Conservation (phyloP, 495 filamentous ascomycete genomes). For the Tuber brumale region DNA sequence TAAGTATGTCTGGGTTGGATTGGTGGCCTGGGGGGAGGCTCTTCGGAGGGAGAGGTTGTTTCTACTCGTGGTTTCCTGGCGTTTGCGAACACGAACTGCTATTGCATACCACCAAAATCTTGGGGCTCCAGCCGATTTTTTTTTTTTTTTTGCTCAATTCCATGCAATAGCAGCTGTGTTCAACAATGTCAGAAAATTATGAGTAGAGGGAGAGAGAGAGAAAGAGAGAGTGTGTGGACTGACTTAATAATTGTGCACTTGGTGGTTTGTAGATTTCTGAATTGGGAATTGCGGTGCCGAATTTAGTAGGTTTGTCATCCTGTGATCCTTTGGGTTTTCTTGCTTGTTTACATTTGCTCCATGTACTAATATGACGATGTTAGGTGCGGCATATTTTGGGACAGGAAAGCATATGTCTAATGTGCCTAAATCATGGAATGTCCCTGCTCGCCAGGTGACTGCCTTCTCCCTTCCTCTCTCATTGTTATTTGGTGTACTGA, state of each 20-base stretch:
- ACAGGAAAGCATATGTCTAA: constrained; percentile 2
- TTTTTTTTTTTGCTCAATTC: no score
- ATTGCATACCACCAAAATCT: no score
- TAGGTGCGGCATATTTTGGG: not conserved
- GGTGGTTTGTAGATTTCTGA: not conserved
- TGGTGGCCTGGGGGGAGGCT: not conserved
- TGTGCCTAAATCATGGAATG: constrained; percentile 4
- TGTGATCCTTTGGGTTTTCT: not conserved
- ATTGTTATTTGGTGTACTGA: not conserved
- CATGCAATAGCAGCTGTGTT: no score
- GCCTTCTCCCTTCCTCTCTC: not conserved
- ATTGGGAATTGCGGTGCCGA: not conserved
- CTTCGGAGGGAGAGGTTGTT: not conserved
- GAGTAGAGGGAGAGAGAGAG: not conserved
- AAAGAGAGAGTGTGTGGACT: not conserved
- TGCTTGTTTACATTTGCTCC: not conserved
- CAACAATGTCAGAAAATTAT: no score
- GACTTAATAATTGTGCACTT: not conserved
- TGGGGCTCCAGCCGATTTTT: no score
- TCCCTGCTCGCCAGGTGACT: constrained; percentile 5
- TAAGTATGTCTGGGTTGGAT: not conserved
- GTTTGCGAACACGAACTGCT: no score
- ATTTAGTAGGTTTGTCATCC: not conserved
- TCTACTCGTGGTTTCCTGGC: no score
- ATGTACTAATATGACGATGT: not conserved